Conservation (phyloP, 345 rosid genomes). For the Corchorus capsularis region DNA sequence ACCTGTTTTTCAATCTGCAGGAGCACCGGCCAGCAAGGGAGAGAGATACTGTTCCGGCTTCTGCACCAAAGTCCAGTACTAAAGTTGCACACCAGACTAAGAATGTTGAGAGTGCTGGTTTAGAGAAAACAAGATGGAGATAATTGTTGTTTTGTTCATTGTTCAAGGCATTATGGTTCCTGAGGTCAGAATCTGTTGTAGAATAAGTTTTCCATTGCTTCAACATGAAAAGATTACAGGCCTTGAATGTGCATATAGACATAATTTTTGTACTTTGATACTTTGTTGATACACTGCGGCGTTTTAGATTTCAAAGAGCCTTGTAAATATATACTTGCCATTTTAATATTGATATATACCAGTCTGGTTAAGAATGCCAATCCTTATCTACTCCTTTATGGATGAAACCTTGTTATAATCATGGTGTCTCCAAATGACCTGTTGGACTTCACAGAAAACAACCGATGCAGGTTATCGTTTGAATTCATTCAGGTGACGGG, state of each 20-base stretch:
- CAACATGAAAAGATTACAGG: constrained; percentile 4
- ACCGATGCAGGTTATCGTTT: too few relatives aligned
- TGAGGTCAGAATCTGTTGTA: constrained; percentile 20
- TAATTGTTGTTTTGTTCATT: constrained; percentile 14
- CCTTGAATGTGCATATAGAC: constrained; percentile 34
- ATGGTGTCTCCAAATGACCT: background rate
- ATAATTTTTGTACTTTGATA: background rate
- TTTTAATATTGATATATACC: background rate
- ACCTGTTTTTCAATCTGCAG: constrained; percentile 30
- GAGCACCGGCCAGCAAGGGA: constrained; percentile 47
- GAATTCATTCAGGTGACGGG: background rate
- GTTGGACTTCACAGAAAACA: background rate
- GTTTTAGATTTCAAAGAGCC: constrained; percentile 17
- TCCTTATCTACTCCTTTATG: background rate
- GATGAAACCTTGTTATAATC: background rate
- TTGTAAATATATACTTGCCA: constrained; percentile 38
- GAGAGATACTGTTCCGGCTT: constrained; percentile 34
- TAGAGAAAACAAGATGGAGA: constrained; percentile 39
- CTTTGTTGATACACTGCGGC: constrained; percentile 19
- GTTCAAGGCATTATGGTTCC: constrained; percentile 11
- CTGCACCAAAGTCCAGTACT: constrained; percentile 7
- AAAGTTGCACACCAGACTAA: constrained; percentile 26
- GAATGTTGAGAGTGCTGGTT: constrained; percentile 10
- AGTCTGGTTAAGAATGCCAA: background rate
- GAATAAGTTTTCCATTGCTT: constrained; percentile 20